Evolutionary conservation across 1,139 yeast species (phyloP).

Genomic region (Zygoascus hellenicus): DNA sequence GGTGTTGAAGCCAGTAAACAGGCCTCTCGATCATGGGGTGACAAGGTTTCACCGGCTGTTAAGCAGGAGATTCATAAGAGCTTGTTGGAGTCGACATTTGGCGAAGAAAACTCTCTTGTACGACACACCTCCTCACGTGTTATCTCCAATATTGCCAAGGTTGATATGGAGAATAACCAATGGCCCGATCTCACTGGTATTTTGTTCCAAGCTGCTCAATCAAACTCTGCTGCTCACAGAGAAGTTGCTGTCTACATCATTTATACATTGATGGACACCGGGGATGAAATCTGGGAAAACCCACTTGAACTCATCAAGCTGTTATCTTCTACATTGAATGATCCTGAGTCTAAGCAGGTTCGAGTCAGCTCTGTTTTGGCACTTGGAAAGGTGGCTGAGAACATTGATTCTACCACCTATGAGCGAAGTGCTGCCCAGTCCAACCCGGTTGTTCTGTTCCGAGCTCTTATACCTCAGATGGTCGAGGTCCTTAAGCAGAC

Average conservation of each 20-base stretch:
- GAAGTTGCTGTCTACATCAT: slow-evolving; percentile 83
- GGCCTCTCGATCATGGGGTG: slow-evolving; percentile 66
- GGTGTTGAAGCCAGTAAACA: slow-evolving; percentile 94
- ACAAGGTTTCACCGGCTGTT: slow-evolving; percentile 32
- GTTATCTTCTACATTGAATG: slow-evolving; percentile 61
- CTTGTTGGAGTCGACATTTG: slow-evolving; percentile 63
- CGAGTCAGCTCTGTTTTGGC: slow-evolving; percentile 82
- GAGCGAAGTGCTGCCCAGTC: slow-evolving; percentile 28
- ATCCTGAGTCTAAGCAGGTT: slow-evolving; percentile 58
- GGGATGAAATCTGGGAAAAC: slow-evolving; percentile 57
- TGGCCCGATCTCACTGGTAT: slow-evolving; percentile 80
- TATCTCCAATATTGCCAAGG: slow-evolving; percentile 76
- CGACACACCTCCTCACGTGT: slow-evolving; percentile 90
- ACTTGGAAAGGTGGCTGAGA: slow-evolving; percentile 67
- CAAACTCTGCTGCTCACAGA: slow-evolving; percentile 56
- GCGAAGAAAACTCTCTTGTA: slow-evolving; percentile 58
- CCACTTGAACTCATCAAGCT: slow-evolving; percentile 63
- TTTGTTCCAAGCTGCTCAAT: slow-evolving; percentile 59
- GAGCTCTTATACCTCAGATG: slow-evolving; percentile 69
- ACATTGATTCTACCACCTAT: slow-evolving; percentile 44
- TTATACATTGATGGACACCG: slow-evolving; percentile 66
- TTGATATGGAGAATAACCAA: slow-evolving; percentile 57
- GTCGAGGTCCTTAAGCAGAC: slow-evolving; percentile 76
- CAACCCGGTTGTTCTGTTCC: slow-evolving; percentile 53
- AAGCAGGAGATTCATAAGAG: slow-evolving; percentile 54